Conservation (phyloP, 2,329 filamentous ascomycete species). For the Blumeria hordei region DNA sequence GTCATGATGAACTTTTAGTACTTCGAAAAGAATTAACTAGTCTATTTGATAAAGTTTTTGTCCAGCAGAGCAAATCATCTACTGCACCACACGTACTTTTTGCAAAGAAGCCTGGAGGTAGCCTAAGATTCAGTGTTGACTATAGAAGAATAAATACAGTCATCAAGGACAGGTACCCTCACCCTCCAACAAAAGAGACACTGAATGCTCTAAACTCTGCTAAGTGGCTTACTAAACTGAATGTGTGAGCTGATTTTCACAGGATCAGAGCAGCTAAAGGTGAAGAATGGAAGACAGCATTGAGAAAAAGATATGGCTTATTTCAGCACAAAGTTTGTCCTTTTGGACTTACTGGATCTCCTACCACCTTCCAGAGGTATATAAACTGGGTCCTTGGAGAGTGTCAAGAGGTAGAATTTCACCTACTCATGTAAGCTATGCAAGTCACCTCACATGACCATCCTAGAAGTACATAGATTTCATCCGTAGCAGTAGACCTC, state of each 20-base stretch:
- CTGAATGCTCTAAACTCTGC: too few relatives aligned
- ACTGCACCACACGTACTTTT: too few relatives aligned
- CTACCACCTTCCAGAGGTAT: conserved; percentile 1
- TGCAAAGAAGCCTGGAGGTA: not conserved
- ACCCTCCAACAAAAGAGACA: too few relatives aligned
- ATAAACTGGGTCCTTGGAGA: too few relatives aligned
- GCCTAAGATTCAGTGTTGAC: not conserved
- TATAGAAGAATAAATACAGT: not conserved
- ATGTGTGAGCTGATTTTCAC: not conserved
- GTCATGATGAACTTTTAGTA: not conserved
- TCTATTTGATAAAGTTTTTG: too few relatives aligned
- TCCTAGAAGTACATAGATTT: too few relatives aligned
- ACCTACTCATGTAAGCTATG: too few relatives aligned
- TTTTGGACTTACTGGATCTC: conserved; percentile 2
- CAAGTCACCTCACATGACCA: too few relatives aligned
- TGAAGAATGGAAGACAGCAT: not conserved
- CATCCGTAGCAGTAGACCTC: too few relatives aligned
- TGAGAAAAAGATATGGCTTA: not conserved
- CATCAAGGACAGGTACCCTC: not conserved
- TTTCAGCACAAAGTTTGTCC: conserved; percentile 1
- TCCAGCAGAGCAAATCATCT: too few relatives aligned
- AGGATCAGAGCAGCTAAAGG: not conserved
- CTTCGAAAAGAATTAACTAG: not conserved
- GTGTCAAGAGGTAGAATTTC: too few relatives aligned
- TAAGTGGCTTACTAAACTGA: too few relatives aligned